phyloP scores from a whole-genome alignment of 352 stramenopile genomes.

The Peronospora destructor region DNA sequence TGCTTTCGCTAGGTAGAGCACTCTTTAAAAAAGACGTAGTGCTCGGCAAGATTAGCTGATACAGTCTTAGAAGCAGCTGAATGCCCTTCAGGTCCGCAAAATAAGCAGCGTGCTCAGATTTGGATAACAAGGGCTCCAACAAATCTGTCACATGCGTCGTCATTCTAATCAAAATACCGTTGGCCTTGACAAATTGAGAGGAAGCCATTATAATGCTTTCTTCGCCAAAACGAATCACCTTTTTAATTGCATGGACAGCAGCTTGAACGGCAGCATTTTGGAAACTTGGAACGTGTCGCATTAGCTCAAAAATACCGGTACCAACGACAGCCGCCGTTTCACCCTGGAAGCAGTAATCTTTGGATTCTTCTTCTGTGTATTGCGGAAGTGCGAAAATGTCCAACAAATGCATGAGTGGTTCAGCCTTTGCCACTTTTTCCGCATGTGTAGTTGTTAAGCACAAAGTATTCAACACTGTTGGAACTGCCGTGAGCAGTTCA shows the following conservation, averaged over 20 bases:
- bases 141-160: conserved; percentile 86
- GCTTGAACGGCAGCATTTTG: conserved; percentile 82
- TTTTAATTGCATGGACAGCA: conserved; percentile 85
- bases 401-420: conserved; percentile 88
- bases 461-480: conserved; percentile 90
- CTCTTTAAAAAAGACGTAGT: conserved; percentile 74
- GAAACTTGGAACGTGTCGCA: conserved; percentile 90
- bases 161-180: conserved; percentile 53
- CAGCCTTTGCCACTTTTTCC: conserved; percentile 84
- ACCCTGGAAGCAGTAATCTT: conserved; percentile 84
- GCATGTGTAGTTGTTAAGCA: conserved; percentile 90
- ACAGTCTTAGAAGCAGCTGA: conserved; percentile 83
- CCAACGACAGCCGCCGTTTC: conserved; percentile 91
- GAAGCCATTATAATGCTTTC: conserved; percentile 29
- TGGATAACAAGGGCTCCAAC: conserved; percentile 91
- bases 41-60: conserved; percentile 80
- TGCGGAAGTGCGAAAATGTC: conserved; percentile 87
- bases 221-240: conserved; percentile 80
- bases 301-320: conserved; percentile 92
- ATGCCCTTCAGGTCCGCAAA: conserved; percentile 91
- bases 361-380: conserved; percentile 80
- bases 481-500: conserved; percentile 92
- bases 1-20: conserved; percentile 25
- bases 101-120: conserved; percentile 86
- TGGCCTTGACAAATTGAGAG: conserved; percentile 15